Base-by-base conservation (phyloP, 2,329 filamentous ascomycete genomes). In the Knufia petricola region DNA sequence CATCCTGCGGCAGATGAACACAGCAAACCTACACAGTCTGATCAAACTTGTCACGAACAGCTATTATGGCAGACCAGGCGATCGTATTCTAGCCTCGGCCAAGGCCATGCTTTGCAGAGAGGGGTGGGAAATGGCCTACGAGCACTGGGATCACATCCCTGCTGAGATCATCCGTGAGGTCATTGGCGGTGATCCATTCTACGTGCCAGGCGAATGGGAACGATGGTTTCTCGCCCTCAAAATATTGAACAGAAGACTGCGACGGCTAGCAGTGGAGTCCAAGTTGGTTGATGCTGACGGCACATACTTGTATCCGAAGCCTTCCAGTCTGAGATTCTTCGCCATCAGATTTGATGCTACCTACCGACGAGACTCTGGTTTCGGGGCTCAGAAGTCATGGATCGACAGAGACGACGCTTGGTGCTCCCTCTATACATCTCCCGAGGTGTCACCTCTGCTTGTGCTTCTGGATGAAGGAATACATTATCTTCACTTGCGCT, bases 151-250 rank as follows among this genome's bases (percentile, higher is more conserved):
- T 52, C 72, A 70, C 15, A 76, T 79, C 46, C 74, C 75, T 3
- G 74, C 73, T 4, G 76, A 79, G 52, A 70, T 78, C 47, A 67
- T 77, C 37, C 69, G 75, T n/a, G 76, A 79, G 53, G 73, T 79
- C 13, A 70, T 79, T 26, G 76, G 74, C 7, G 75, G 73, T 8
- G 76, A 79, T 58, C 75, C 76, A 24, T 79, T 79, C 61, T 79
- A 73, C 56, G 69, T 78, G 19, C 68, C 74, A 30, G 72, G 72
- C 28, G 76, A 79, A 59, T 79, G 75, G 73, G 71, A 77, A 49
- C 63, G 76, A 47, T 79, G 75, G 73, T 68, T 74, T 8, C 66
- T 79, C 13, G 67, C 74, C 3, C 74, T 76, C 57, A 69, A 73
- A 12, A 64, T 79, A 9, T 63, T 78, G 10, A 72, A 78, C 54